These are phyloP conservation scores for Rhizopogon salebrosus DNA, from an alignment of 768 basidiomycete species.

Conservation along the genomic window DNA sequence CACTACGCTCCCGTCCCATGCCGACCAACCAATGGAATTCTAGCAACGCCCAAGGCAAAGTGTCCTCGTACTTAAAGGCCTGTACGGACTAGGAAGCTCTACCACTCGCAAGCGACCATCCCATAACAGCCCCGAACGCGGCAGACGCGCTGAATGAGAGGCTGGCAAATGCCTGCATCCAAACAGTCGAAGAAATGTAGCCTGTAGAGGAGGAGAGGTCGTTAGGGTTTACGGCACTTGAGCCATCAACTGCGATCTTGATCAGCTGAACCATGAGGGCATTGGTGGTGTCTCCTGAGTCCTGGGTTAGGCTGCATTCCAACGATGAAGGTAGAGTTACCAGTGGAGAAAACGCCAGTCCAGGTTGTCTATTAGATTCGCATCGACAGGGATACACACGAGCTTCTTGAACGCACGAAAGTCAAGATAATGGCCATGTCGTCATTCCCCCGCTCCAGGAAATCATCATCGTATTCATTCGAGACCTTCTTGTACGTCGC, in stretches of 20 bases:
- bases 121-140: constrained; percentile 8
- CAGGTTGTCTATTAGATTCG: background rate
- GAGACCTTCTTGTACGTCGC: too few relatives aligned
- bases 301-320: background rate
- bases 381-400: background rate
- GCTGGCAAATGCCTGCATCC: constrained; percentile 2
- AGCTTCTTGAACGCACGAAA: background rate
- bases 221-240: background rate
- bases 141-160: background rate
- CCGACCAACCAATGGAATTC: too few relatives aligned
- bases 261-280: background rate
- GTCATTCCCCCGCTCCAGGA: background rate
- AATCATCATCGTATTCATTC: too few relatives aligned
- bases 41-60: too few relatives aligned
- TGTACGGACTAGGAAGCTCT: too few relatives aligned
- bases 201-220: background rate
- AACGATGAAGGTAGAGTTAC: constrained; percentile 7
- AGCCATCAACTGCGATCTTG: background rate
- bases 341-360: constrained; percentile 9
- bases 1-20: too few relatives aligned
- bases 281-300: background rate
- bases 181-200: background rate
- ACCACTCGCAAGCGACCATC: too few relatives aligned
- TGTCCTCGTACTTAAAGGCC: too few relatives aligned
- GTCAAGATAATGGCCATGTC: background rate